phyloP scores from a whole-genome alignment of 78 protist genomes.

The Dictyostelium intermedium region DNA sequence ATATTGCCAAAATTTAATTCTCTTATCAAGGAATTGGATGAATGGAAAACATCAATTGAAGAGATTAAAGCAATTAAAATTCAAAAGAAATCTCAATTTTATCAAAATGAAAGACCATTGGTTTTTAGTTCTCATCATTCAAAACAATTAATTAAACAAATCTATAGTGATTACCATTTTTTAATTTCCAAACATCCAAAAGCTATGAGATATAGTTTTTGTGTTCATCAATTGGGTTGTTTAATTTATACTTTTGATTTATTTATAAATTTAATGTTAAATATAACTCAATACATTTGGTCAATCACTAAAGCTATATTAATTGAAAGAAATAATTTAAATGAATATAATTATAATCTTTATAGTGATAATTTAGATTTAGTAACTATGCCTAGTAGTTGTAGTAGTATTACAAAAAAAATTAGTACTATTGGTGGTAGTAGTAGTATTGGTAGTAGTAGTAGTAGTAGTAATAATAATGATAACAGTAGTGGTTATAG shows the following conservation, averaged over 20 bases:
- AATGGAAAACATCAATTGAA: neutral
- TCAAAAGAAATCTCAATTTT: neutral
- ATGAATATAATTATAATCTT: neutral
- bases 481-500: neutral
- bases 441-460: neutral
- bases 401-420: too few species aligned
- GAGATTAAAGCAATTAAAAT: neutral
- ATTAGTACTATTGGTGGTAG: too few species aligned
- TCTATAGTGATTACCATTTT: neutral
- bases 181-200: neutral
- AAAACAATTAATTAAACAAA: neutral
- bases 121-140: neutral
- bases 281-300: neutral
- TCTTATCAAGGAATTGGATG: neutral
- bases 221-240: conserved; percentile 12
- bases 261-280: neutral
- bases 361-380: neutral
- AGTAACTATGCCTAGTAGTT: neutral
- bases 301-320: neutral
- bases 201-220: neutral
- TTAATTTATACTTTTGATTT: conserved; percentile 13
- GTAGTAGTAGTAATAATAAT: neutral
- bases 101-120: neutral
- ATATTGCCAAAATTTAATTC: neutral
- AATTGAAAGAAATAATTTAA: neutral